Base-by-base conservation (phyloP, 306 rosid genomes). In the Myrica gale region DNA sequence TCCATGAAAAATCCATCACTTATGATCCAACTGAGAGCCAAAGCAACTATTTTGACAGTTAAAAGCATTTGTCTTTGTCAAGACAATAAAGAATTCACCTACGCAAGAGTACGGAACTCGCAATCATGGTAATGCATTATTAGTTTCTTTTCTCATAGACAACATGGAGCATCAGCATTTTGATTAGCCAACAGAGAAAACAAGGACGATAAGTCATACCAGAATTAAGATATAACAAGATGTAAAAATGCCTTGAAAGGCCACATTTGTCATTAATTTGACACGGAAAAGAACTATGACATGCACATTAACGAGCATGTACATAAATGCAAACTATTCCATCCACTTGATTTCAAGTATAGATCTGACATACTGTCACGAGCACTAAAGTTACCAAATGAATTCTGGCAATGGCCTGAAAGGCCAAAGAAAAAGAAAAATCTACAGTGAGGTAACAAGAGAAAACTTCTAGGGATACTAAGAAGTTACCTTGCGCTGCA, bases 401-500 rank as follows among this genome's bases (percentile, higher is more conserved):
- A 46, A 46, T 8, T 46, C 51, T 8, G 12, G 51, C 51, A 46
- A 46, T 46, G 51, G 51, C 51, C 51, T 2, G 11, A 6, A 46
- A 46, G 11, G 51, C 11, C 11, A 46, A 46, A 15, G 2, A 26
- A 32, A 62, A 62, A 32, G 17, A 1, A 39, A 55, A 53, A 45
- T 23, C 52, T 47, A 61, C 19, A 73, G 56, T 32, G 56, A 68
- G 69, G 63, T 74, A 58, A 78, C 67, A 69, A n/a, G 45, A 61
- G 71, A 75, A 55, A 61, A 63, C 8, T 21, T 61, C 11, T 39
- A 50, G 32, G 43, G 19, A 32, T 65, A 47, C 53, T n/a, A 55
- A 57, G 61, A 73, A 82, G 79, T 48, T 82, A 89, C 97, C 92
- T 88, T 90, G 73, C 88, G 92, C 84, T 88, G 91, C 61, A 90